Evolutionary conservation across 2,329 filamentous ascomycete genomes (phyloP).

Genomic region (Tolypocladium paradoxum): DNA sequence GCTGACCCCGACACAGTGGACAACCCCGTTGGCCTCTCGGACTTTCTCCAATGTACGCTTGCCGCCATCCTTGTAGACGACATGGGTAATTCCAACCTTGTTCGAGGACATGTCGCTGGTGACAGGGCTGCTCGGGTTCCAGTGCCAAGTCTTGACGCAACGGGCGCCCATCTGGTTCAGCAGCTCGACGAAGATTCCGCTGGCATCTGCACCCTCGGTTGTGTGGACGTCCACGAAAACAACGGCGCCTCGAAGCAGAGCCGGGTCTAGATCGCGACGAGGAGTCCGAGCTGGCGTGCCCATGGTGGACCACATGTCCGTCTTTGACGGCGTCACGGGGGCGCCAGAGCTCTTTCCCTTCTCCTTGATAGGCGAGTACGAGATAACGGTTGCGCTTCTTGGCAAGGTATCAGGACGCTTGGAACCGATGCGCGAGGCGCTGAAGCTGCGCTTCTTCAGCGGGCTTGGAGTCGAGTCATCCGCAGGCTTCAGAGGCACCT

Average conservation of each 20-base stretch:
- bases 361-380: slow-evolving; percentile 41
- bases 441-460: slow-evolving; percentile 39
- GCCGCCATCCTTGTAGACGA: slow-evolving; percentile 81
- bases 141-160: slow-evolving; percentile 66
- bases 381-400: slow-evolving; percentile 41
- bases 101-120: slow-evolving; percentile 24
- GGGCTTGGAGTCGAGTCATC: slow-evolving; percentile 43
- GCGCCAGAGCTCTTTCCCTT: slow-evolving; percentile 13
- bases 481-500: slow-evolving; percentile 63
- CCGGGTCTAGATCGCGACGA: slow-evolving; percentile 39
- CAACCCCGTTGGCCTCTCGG: slow-evolving; percentile 56
- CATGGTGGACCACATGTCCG: slow-evolving; percentile 41
- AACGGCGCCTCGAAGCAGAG: slow-evolving; percentile 56
- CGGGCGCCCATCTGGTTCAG: slow-evolving; percentile 72
- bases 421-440: slow-evolving; percentile 34
- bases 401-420: slow-evolving; percentile 31
- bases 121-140: slow-evolving; percentile 43
- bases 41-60: slow-evolving; percentile 75
- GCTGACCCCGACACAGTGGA: slow-evolving; percentile 77
- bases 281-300: slow-evolving; percentile 48
- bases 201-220: slow-evolving; percentile 69
- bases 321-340: slow-evolving; percentile 30
- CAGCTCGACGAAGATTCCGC: slow-evolving; percentile 69
- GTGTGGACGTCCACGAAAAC: slow-evolving; percentile 80
- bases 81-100: slow-evolving; percentile 72